Conservation (phyloP, 352 stramenopile genomes). For the Phytopythium oedochilum region DNA sequence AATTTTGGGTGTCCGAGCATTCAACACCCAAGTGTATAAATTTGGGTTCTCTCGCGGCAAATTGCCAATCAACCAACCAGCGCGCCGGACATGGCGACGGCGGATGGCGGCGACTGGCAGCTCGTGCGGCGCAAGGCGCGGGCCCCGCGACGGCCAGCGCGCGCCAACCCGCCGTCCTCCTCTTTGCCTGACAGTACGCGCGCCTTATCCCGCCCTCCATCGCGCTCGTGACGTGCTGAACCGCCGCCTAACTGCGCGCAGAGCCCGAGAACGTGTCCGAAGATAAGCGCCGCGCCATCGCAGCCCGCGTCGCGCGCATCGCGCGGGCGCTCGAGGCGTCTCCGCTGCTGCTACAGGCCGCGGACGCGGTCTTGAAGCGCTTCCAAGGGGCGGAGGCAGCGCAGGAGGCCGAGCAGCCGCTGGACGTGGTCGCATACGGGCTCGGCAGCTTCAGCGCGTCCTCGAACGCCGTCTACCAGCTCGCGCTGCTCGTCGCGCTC, state of each 20-base stretch:
- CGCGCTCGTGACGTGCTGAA: too few relatives aligned
- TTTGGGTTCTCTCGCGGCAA: too few relatives aligned
- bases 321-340: constrained; percentile 22
- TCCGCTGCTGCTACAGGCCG: constrained; percentile 20
- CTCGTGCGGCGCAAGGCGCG: background rate
- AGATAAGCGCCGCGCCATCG: constrained; percentile 32
- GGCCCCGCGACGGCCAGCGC: background rate
- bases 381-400: constrained; percentile 10
- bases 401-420: background rate
- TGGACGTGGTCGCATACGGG: constrained; percentile 59
- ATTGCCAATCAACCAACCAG: too few relatives aligned
- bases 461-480: constrained; percentile 70
- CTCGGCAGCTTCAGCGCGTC: constrained; percentile 73
- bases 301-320: constrained; percentile 33
- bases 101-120: constrained; percentile 1
- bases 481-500: constrained; percentile 57
- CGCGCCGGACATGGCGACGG: too few relatives aligned
- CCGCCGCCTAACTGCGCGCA: too few relatives aligned
- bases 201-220: too few relatives aligned
- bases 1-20: too few relatives aligned
- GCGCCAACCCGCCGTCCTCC: background rate
- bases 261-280: background rate
- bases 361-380: constrained; percentile 17
- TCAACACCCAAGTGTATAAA: too few relatives aligned
- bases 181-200: background rate